Evolutionary conservation across 352 stramenopile genomes (phyloP), one percentile per base, ranked within the genome.

Genomic region (Phytopythium ostracodes): DNA sequence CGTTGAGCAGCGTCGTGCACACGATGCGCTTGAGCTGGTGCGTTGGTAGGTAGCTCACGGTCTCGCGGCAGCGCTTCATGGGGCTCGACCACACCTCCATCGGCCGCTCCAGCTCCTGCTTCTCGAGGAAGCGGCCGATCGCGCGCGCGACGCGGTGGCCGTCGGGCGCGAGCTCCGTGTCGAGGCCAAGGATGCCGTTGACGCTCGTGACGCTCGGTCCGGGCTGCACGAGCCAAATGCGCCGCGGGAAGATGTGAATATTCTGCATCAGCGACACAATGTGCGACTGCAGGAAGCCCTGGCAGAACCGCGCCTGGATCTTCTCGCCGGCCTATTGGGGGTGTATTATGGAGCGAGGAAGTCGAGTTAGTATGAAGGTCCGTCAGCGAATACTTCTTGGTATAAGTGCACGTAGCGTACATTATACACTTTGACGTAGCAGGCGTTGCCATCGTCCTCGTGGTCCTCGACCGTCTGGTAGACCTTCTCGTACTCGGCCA

Each of bases 341-440:
- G 10, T 15, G 29, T 33, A 33, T 3, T 33, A 7, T 7, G 7
- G 29, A 8, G 29, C 29, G 4, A 24, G 6, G 49, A 47, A 53
- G 29, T n/a, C 59, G 9, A 24, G 20, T 20, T 47, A 27, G 18
- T 17, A 18, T 8, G 36, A 25, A 22, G 43, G 8, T n/a, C 4
- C 20, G 22, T 15, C 8, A 47, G n/a, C n/a, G n/a, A n/a, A n/a
- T n/a, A 38, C 6, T 10, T 15, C 33, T 38, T 10, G 7, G 33
- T 4, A 38, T 38, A 10, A 38, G 33, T 15, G 10, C 7, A 1
- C 6, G 14, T 2, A 10, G 67, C 65, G 25, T 50, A 94, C 86
- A 49, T 98, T 98, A 72, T 94, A 95, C 4, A 98, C 81, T 65
- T 98, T 98, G 56, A 97, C 91, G 64, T 97, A 98, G 64, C 88